phyloP scores from a whole-genome alignment of 345 rosid species.

The rapeseed (Brassica napus) region DNA sequence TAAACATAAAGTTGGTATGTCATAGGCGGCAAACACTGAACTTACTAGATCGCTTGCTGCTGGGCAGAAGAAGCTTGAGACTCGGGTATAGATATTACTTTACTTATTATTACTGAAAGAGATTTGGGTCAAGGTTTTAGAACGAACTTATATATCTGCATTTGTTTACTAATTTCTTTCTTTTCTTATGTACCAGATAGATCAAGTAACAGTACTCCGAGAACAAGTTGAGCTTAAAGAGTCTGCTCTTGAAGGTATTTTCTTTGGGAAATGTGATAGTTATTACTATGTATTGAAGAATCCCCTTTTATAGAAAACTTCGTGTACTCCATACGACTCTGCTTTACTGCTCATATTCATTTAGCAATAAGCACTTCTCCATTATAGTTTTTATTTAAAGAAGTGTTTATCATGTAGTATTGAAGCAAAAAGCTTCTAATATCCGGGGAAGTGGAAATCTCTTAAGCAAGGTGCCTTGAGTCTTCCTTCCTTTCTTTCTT shows the following conservation, averaged over 20 bases:
- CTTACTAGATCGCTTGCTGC: slow-evolving; percentile 84
- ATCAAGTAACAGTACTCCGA: slow-evolving; percentile 62
- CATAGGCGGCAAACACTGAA: slow-evolving; percentile 82
- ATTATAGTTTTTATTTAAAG: neutral
- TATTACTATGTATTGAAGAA: slow-evolving; percentile 1
- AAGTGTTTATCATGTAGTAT: slow-evolving; percentile 50
- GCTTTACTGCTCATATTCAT: slow-evolving; percentile 6
- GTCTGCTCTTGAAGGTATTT: slow-evolving; percentile 69
- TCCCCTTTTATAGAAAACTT: neutral
- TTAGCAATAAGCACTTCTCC: neutral
- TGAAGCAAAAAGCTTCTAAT: slow-evolving; percentile 57
- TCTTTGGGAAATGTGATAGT: neutral
- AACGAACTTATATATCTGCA: neutral
- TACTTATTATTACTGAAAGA: too few relatives aligned
- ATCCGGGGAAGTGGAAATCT: slow-evolving; percentile 45
- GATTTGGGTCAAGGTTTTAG: neutral
- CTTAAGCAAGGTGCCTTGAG: slow-evolving; percentile 57
- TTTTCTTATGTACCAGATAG: slow-evolving; percentile 54
- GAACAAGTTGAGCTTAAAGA: slow-evolving; percentile 74
- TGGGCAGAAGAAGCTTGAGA: slow-evolving; percentile 78
- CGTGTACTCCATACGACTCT: neutral
- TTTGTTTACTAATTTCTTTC: slow-evolving; percentile 1
- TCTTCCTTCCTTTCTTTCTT: neutral
- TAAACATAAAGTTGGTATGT: slow-evolving; percentile 14
- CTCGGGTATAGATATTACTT: slow-evolving; percentile 60